phyloP scores from a whole-genome alignment of 805 yeast genomes.

The Alloascoidea africana region DNA sequence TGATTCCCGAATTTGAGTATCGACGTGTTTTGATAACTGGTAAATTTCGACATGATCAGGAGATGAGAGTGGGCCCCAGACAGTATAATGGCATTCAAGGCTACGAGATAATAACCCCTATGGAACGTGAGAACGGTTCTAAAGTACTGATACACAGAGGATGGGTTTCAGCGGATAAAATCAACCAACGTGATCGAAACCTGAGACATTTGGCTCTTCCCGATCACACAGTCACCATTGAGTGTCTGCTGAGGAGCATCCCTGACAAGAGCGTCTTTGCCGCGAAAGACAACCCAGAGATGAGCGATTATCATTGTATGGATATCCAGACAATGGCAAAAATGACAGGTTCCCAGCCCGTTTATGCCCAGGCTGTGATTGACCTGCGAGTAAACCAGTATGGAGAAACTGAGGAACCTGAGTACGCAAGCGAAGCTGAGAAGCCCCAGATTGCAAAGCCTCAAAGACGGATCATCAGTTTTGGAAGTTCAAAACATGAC shows the following conservation, averaged over 20 bases:
- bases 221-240: conserved; percentile 51
- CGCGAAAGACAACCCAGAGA: conserved; percentile 51
- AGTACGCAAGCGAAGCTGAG: background rate
- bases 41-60: conserved; percentile 67
- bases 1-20: conserved; percentile 63
- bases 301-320: conserved; percentile 61
- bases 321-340: conserved; percentile 73
- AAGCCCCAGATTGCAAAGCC: background rate
- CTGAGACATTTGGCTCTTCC: conserved; percentile 64
- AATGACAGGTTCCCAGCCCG: conserved; percentile 48
- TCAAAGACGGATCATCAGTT: background rate
- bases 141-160: conserved; percentile 82
- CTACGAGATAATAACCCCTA: conserved; percentile 68
- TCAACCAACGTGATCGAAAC: conserved; percentile 38
- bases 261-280: conserved; percentile 47
- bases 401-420: background rate
- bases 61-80: conserved; percentile 87
- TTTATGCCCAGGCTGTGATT: conserved; percentile 62
- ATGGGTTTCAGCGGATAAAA: conserved; percentile 67
- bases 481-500: background rate
- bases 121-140: conserved; percentile 62
- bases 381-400: conserved; percentile 30
- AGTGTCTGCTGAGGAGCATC: conserved; percentile 60
- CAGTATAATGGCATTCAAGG: conserved; percentile 60
- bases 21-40: conserved; percentile 70